Percentiles rank a stretch among this genome's conserved stretches.
phyloP scores from a whole-genome alignment of 495 filamentous ascomycete genomes.

The Neurospora tetraspora region DNA sequence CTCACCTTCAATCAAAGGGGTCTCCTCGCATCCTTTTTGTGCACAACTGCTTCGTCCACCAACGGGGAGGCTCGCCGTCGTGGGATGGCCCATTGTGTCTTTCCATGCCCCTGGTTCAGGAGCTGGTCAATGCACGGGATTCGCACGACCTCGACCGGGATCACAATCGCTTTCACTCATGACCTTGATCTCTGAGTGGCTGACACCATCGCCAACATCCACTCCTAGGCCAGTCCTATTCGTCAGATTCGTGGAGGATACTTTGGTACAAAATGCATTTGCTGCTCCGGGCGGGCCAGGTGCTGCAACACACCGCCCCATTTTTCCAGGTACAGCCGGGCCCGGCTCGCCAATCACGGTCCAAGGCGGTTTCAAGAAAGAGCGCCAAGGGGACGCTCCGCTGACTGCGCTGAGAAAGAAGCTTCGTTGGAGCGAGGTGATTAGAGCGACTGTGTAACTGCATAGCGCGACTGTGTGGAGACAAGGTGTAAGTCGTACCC shows the following conservation, averaged over 20 bases:
- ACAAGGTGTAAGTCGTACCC: too few relatives aligned
- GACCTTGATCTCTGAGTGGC: neutral
- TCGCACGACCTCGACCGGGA: neutral
- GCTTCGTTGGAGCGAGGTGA: neutral
- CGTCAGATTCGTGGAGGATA: neutral
- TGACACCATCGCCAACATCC: neutral
- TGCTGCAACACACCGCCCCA: neutral
- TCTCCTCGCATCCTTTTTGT: neutral
- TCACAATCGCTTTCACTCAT: neutral
- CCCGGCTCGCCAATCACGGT: neutral
- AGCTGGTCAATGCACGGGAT: neutral
- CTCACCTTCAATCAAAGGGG: slow-evolving; percentile 23
- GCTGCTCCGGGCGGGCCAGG: neutral
- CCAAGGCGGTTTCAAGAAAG: neutral
- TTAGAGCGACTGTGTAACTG: too few relatives aligned
- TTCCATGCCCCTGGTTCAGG: neutral
- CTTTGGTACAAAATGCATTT: neutral
- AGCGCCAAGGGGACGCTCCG: neutral
- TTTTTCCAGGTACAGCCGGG: neutral
- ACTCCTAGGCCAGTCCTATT: neutral
- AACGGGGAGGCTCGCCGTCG: neutral
- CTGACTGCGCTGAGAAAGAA: neutral
- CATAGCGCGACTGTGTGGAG: too few relatives aligned
- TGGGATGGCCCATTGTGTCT: neutral
- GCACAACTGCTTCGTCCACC: neutral